phyloP scores from a whole-genome alignment of 164 flowering plant genomes.

The Santalum album region DNA sequence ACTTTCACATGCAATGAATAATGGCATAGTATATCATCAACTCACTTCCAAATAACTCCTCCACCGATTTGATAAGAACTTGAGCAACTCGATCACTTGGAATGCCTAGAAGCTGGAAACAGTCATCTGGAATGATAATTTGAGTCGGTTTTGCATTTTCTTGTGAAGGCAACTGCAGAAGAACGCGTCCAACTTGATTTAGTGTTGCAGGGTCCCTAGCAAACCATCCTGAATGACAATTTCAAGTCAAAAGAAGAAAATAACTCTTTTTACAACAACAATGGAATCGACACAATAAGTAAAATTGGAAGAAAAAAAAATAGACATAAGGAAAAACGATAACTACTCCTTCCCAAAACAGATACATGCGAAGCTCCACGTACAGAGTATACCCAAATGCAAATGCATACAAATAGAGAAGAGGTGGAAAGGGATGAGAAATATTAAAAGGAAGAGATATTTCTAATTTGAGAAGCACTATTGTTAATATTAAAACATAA shows the following conservation, averaged over 20 bases:
- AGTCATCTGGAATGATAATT: constrained; percentile 69
- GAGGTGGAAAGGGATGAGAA: too few species aligned
- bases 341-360: too few species aligned
- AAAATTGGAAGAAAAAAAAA: too few species aligned
- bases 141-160: constrained; percentile 29
- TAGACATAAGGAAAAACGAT: too few species aligned
- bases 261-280: background rate
- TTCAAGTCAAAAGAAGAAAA: constrained; percentile 1
- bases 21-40: background rate
- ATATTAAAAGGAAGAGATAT: too few species aligned
- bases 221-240: constrained; percentile 73
- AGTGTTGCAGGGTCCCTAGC: constrained; percentile 66
- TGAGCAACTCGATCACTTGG: constrained; percentile 39
- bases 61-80: constrained; percentile 38
- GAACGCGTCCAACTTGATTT: constrained; percentile 56
- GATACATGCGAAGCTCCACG: too few species aligned
- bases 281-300: background rate
- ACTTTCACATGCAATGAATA: background rate
- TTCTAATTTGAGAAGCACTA: too few species aligned
- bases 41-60: constrained; percentile 71
- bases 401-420: too few species aligned
- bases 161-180: constrained; percentile 33
- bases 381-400: too few species aligned
- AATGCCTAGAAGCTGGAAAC: constrained; percentile 57
- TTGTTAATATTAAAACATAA: too few species aligned